Evolutionary conservation across 108 stramenopile species (phyloP), one percentile per base, ranked within the genome.

Genomic region (Pseudonitzschia delicatissima): DNA sequence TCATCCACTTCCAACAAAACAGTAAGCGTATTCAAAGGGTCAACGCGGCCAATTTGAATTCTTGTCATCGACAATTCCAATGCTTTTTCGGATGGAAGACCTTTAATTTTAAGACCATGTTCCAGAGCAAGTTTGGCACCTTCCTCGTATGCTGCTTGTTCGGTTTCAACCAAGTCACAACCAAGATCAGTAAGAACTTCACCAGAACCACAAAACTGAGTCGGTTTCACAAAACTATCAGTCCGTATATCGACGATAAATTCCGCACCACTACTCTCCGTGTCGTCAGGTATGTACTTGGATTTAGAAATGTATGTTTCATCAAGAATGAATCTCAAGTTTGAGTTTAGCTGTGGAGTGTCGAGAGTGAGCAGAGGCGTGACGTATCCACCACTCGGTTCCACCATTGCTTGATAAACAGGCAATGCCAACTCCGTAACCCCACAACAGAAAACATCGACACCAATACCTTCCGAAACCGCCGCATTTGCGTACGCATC

Each of bases 361-460:
- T 69, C 64, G 66, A 74, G 21, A 34, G 69, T 68, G 15, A 50
- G 60, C 62, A 71, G 66, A 17, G 83, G 68, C 45, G 80, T 7
- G 8, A 67, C 77, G 45, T 82, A 85, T 6, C 84, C 84, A 29
- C 72, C 78, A 72, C 76, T 80, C 23, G 84, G 78, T 57, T 81
- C 84, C 20, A 77, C 81, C 31, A 82, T 31, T 11, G 81, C 81
- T 47, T 82, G 76, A 47, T 74, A 82, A 55, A 76, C 77, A 20
- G 80, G 76, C 35, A 85, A 57, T 12, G 64, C 81, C 57, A 85
- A 47, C 40, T 68, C 76, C 17, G 36, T 57, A 35, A 71, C 68
- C 8, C 84, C 84, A 4, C 55, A 62, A 57, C 71, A 77, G 50
- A 82, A 80, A 4, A 78, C 79, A 58, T 85, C 84, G 7, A 84